These are phyloP conservation scores for Rhodotorula toruloides DNA, from an alignment of 768 basidiomycete genomes.

Conservation along the genomic window DNA sequence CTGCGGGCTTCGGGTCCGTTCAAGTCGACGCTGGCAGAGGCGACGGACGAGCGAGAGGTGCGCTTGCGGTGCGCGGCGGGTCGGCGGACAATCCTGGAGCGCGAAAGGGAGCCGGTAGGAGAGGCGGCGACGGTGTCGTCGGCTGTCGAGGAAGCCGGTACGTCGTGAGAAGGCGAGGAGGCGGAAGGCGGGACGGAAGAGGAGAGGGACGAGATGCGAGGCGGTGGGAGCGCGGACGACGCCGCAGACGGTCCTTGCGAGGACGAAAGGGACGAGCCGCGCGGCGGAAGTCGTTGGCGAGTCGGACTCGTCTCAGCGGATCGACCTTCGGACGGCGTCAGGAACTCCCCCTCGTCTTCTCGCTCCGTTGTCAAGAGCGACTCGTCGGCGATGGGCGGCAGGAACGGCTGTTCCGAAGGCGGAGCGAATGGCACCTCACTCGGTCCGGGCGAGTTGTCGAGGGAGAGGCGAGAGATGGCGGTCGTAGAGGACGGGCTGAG, in stretches of 20 bases:
- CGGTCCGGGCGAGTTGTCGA: too few species aligned
- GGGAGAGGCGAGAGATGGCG: too few species aligned
- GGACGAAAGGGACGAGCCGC: neutral
- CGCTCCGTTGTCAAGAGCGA: too few species aligned
- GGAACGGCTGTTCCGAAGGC: neutral
- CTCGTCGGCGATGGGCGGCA: neutral
- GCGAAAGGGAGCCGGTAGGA: neutral
- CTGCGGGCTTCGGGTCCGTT: constrained; percentile 2
- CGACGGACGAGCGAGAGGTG: constrained; percentile 5
- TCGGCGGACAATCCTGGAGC: constrained; percentile 4
- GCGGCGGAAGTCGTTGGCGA: neutral
- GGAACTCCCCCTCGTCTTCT: neutral
- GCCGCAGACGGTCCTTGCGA: neutral
- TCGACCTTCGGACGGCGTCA: neutral
- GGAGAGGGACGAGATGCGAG: neutral
- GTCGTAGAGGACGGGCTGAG: too few species aligned
- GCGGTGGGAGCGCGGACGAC: neutral
- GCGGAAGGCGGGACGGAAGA: neutral
- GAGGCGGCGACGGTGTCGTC: neutral
- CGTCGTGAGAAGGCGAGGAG: neutral
- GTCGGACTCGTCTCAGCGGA: neutral
- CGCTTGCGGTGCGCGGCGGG: constrained; percentile 12
- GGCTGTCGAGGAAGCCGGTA: neutral
- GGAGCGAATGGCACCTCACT: neutral
- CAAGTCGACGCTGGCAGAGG: neutral